A percentile compares a stretch with the other conserved stretches of the same genome.
These are phyloP conservation scores for Chloranthus sessilifolius DNA, from an alignment of 164 flowering plant species.

Conservation along the genomic window DNA sequence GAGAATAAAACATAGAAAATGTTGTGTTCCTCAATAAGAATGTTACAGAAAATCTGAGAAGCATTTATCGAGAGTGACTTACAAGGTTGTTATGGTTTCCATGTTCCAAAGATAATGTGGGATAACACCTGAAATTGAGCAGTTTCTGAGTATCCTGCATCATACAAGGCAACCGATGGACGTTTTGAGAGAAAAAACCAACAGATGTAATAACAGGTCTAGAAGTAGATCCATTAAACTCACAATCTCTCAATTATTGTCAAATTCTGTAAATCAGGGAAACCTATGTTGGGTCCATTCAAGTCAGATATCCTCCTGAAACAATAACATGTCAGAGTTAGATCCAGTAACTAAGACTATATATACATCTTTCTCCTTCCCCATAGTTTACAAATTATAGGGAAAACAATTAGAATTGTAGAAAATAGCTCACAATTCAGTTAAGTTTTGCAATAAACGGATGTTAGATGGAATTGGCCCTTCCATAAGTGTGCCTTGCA, in stretches of 20 bases:
- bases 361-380: background rate
- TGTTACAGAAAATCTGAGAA: no score
- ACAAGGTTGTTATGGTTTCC: constrained; percentile 30
- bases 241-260: constrained; percentile 33
- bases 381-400: background rate
- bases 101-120: constrained; percentile 41
- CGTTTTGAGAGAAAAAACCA: background rate
- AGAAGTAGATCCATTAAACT: constrained; percentile 20
- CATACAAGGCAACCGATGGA: background rate
- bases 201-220: background rate
- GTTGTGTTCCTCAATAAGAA: no score
- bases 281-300: constrained; percentile 29
- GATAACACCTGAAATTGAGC: constrained; percentile 45
- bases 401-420: background rate
- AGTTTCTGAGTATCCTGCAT: constrained; percentile 58
- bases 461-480: constrained; percentile 65
- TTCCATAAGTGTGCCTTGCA: constrained; percentile 64
- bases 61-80: constrained; percentile 33
- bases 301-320: constrained; percentile 72
- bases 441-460: constrained; percentile 35
- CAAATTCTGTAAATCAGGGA: constrained; percentile 49
- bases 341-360: background rate
- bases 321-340: background rate
- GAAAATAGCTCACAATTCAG: constrained; percentile 6
- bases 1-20: no score